Conservation (phyloP, 148 eudicot species). For the Polygonum maritimum region DNA sequence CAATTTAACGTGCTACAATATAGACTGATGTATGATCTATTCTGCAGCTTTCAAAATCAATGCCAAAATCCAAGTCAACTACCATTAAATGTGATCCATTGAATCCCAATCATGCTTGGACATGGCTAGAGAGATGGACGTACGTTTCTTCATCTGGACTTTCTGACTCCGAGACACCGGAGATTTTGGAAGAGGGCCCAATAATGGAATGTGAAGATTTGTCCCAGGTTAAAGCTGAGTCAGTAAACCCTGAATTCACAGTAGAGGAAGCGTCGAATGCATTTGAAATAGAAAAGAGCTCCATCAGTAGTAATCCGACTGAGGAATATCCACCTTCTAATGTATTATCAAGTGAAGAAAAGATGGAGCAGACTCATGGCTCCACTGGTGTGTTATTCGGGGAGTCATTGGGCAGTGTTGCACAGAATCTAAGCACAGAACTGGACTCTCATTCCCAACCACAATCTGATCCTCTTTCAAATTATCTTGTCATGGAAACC, state of each 20-base stretch:
- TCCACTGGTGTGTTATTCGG: neutral
- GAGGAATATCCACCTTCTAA: constrained; percentile 16
- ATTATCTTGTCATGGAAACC: constrained; percentile 26
- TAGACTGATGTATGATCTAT: neutral
- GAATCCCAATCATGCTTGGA: constrained; percentile 68
- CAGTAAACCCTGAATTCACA: constrained; percentile 18
- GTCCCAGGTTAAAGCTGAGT: constrained; percentile 11
- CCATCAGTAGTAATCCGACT: constrained; percentile 15
- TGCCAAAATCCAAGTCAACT: constrained; percentile 52
- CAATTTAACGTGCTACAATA: neutral
- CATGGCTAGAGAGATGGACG: constrained; percentile 96
- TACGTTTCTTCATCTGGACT: constrained; percentile 32
- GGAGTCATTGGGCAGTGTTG: constrained; percentile 17
- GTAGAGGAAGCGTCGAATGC: constrained; percentile 15
- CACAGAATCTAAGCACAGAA: constrained; percentile 13
- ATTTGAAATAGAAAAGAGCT: constrained; percentile 22
- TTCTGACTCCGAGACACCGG: constrained; percentile 10
- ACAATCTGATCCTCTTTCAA: constrained; percentile 19
- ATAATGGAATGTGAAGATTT: constrained; percentile 2
- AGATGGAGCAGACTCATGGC: constrained; percentile 16
- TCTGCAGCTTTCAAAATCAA: constrained; percentile 57
- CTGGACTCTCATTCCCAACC: constrained; percentile 9
- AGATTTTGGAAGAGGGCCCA: neutral
- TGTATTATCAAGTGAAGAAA: constrained; percentile 18
- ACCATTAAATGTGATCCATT: constrained; percentile 68